Evolutionary conservation across 495 filamentous ascomycete genomes (phyloP), one percentile per base, ranked within the genome.

Genomic region (Penicillium bovifimosum): DNA sequence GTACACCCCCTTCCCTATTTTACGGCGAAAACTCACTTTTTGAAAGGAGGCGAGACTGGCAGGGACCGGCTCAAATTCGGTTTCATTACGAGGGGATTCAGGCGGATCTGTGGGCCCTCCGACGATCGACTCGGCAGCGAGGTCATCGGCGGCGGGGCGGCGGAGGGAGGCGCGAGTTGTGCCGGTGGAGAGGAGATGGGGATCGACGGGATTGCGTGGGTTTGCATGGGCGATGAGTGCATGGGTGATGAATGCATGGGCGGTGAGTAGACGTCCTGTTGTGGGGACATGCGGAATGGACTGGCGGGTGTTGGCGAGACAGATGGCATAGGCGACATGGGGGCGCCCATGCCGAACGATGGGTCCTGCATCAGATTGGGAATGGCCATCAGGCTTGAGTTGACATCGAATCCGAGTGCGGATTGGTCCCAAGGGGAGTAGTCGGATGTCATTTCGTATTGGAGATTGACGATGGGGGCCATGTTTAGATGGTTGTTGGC

Each of bases 311-410:
- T 60, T 41, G 75, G 67, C n/a, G 75, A 71, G 52, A 80, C 71
- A n/a, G 76, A 70, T 24, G 60, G 35, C 43, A 66, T 59, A 5
- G 60, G 60, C 16, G 63, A 64, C 58, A 65, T 65, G 24, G 74
- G 68, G 20, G 65, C 56, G 31, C 66, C 65, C 47, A 74, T 58
- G 3, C 39, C 59, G 49, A 70, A 76, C 7, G 68, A 62, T 6
- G 67, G 60, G 35, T 76, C 73, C 45, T 70, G 64, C 73, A 74
- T 75, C 24, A 76, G 42, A 29, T 71, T 70, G 17, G 74, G 74
- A 24, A 76, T 72, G 38, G 56, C 65, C 66, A 63, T 76, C 29
- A 88, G 71, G 54, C 80, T 79, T 2, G 84, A 58, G 42, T 78
- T 74, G 34, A 71, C 65, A 41, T 73, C 76, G 55, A 73, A 76